These are phyloP conservation scores for Komagataella pseudopastoris DNA, from an alignment of 805 yeast species.

Conservation along the genomic window DNA sequence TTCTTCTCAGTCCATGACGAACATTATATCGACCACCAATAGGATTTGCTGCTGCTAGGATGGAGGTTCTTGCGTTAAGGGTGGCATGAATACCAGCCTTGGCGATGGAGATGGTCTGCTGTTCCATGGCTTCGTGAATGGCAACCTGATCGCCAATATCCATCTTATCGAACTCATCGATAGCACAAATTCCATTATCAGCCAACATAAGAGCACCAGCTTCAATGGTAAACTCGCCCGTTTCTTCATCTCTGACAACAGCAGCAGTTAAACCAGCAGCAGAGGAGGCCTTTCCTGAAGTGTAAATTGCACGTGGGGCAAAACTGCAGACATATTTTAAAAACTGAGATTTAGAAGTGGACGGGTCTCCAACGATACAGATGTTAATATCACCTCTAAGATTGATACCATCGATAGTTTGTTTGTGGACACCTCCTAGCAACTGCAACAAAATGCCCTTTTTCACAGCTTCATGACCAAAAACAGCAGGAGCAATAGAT, in stretches of 20 bases:
- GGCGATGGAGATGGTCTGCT: constrained; percentile 95
- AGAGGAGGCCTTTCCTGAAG: constrained; percentile 96
- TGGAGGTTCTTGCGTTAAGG: constrained; percentile 89
- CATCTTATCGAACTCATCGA: constrained; percentile 98
- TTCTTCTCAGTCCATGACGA: constrained; percentile 69
- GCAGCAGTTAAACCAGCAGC: constrained; percentile 99
- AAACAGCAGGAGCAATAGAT: constrained; percentile 92
- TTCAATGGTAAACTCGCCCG: constrained; percentile 93
- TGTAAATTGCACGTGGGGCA: constrained; percentile 88
- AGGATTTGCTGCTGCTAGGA: constrained; percentile 98
- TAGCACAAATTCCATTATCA: constrained; percentile 96
- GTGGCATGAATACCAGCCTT: constrained; percentile 99
- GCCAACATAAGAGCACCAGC: constrained; percentile 99
- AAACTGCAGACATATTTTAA: constrained; percentile 84
- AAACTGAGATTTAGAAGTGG: constrained; percentile 93
- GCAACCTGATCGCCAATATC: constrained; percentile 93
- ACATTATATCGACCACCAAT: constrained; percentile 94
- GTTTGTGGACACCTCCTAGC: constrained; percentile 91
- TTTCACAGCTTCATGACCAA: constrained; percentile 88
- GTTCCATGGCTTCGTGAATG: constrained; percentile 99
- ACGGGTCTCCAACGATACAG: constrained; percentile 96
- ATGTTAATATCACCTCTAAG: constrained; percentile 94
- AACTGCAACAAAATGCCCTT: constrained; percentile 84
- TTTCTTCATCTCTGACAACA: constrained; percentile 92
- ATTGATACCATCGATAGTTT: constrained; percentile 86